These are phyloP conservation scores for Gleditsia sinensis DNA, from an alignment of 306 rosid species.

Conservation along the genomic window DNA sequence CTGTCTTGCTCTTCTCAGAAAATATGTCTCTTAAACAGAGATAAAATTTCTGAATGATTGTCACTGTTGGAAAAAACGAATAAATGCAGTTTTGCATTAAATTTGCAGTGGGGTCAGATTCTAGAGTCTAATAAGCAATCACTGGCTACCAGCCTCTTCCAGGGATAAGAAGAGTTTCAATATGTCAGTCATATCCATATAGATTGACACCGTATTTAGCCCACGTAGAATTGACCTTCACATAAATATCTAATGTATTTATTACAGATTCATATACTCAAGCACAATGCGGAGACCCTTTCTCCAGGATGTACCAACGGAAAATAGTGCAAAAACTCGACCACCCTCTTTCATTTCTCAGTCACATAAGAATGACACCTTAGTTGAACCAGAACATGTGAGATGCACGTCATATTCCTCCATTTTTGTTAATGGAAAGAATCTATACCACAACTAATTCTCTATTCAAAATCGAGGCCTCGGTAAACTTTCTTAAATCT, in stretches of 20 bases:
- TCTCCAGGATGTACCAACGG: background rate
- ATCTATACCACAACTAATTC: background rate
- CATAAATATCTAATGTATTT: constrained; percentile 12
- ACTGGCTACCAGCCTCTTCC: constrained; percentile 26
- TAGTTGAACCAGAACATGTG: background rate
- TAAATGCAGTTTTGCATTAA: background rate
- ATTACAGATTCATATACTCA: background rate
- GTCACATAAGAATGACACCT: background rate
- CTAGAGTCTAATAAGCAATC: constrained; percentile 17
- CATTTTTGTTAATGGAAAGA: too few relatives aligned
- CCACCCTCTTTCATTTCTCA: background rate
- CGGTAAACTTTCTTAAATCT: too few relatives aligned
- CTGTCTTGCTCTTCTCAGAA: constrained; percentile 2
- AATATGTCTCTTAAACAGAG: background rate
- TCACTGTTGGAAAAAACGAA: background rate
- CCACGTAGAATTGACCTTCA: constrained; percentile 37
- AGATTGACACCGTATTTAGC: background rate
- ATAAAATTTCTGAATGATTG: background rate
- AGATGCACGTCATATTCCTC: background rate
- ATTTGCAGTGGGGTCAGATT: constrained; percentile 24
- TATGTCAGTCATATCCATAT: constrained; percentile 4
- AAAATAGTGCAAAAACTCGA: background rate
- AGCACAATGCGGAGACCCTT: background rate
- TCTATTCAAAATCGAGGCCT: too few relatives aligned
- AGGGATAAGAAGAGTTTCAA: constrained; percentile 8